Evolutionary conservation across 2,329 filamentous ascomycete species (phyloP).

Genomic region (Aspergillus piperis): DNA sequence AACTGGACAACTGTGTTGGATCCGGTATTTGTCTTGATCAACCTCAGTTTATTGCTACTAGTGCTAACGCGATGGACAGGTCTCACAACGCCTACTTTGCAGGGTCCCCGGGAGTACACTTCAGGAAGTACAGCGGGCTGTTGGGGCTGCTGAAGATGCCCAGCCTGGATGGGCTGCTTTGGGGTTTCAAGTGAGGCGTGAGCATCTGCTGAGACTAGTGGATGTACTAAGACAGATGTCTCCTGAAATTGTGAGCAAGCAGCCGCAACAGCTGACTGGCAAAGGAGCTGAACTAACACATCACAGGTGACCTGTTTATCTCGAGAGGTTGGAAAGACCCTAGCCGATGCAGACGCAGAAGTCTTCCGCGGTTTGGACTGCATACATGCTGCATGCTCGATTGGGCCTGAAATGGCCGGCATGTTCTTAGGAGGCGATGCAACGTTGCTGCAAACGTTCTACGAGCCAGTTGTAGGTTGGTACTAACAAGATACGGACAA

Average conservation of each 20-base stretch:
- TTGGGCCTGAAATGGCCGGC: constrained; percentile 28
- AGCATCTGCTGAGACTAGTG: constrained; percentile 22
- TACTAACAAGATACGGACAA: no score
- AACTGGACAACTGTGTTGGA: constrained; percentile 27
- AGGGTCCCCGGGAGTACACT: constrained; percentile 25
- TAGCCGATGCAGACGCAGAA: constrained; percentile 28
- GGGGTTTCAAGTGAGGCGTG: constrained; percentile 21
- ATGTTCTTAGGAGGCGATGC: constrained; percentile 25
- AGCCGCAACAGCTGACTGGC: neutral
- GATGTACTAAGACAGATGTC: constrained; percentile 23
- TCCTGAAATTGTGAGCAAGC: constrained; percentile 10
- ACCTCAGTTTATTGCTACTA: no score
- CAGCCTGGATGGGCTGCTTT: constrained; percentile 24
- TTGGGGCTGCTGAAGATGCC: constrained; percentile 23
- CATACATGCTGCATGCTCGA: constrained; percentile 29
- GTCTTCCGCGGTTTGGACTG: constrained; percentile 30
- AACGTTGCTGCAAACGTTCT: constrained; percentile 24
- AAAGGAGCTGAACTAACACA: no score
- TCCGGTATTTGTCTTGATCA: constrained; percentile 18
- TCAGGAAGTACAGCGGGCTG: constrained; percentile 27
- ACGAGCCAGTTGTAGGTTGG: constrained; percentile 19
- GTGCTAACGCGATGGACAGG: constrained; percentile 9
- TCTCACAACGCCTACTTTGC: constrained; percentile 23
- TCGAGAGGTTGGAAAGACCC: constrained; percentile 29
- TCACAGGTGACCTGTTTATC: constrained; percentile 20